Evolutionary conservation across 768 basidiomycete species (phyloP).

Genomic region (Pluteus cervinus): DNA sequence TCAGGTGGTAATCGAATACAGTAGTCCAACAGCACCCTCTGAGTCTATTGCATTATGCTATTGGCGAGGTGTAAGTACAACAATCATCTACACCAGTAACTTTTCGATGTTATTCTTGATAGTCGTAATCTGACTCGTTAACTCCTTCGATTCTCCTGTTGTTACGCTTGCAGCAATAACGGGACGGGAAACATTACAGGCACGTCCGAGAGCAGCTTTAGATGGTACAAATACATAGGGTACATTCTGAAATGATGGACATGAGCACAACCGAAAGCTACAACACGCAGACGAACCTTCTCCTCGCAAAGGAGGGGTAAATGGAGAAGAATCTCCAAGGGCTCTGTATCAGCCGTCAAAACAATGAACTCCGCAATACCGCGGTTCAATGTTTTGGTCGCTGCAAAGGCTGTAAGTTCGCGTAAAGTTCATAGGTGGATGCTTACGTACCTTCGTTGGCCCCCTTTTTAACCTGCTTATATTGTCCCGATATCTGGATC

Average conservation of each 20-base stretch:
- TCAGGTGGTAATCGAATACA: too few species aligned
- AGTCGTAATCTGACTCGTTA: constrained; percentile 81
- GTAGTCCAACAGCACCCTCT: too few species aligned
- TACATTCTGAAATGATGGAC: constrained; percentile 61
- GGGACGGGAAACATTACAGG: constrained; percentile 91
- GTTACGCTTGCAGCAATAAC: constrained; percentile 96
- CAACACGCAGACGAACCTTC: constrained; percentile 51
- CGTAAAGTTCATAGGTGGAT: not conserved
- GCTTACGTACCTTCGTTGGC: constrained; percentile 83
- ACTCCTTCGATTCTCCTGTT: constrained; percentile 91
- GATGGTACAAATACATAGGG: constrained; percentile 93
- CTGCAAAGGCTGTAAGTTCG: constrained; percentile 30
- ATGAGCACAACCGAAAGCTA: not conserved
- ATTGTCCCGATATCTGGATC: constrained; percentile 92
- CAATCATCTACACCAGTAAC: constrained; percentile 34
- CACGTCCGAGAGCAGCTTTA: constrained; percentile 93
- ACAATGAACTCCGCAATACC: constrained; percentile 98
- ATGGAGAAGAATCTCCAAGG: constrained; percentile 95
- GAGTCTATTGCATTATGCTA: too few species aligned
- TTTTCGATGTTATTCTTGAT: constrained; percentile 83
- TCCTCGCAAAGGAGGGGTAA: constrained; percentile 97
- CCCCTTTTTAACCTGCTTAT: constrained; percentile 98
- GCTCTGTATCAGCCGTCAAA: constrained; percentile 94
- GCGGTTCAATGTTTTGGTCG: constrained; percentile 97
- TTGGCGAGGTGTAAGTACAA: too few species aligned